Percentiles rank a stretch among this genome's conserved stretches.
phyloP scores from a whole-genome alignment of 192 early-diverging fungal species.

The Coemansia sp. region DNA sequence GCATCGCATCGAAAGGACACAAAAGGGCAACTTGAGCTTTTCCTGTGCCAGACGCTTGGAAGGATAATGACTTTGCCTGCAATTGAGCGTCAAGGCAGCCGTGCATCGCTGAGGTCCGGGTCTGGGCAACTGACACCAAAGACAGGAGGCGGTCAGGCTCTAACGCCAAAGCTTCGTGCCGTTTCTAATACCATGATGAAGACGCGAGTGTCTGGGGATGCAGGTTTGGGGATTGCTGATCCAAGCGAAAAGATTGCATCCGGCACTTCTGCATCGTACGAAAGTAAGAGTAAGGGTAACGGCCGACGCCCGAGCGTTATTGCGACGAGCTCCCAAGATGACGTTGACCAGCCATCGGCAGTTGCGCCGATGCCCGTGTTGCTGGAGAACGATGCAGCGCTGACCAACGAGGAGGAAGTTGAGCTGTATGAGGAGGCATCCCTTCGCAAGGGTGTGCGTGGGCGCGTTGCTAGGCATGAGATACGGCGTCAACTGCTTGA shows the following conservation, averaged over 20 bases:
- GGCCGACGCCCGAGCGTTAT: slow-evolving; percentile 24
- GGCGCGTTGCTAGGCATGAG: slow-evolving; percentile 66
- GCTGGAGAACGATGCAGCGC: slow-evolving; percentile 26
- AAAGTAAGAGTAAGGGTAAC: slow-evolving; percentile 1
- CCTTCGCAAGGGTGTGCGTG: slow-evolving; percentile 43
- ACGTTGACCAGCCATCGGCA: background rate
- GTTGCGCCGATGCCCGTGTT: slow-evolving; percentile 19
- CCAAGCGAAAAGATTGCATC: background rate
- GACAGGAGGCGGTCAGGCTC: slow-evolving; percentile 7
- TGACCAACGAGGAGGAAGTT: slow-evolving; percentile 40
- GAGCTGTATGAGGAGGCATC: slow-evolving; percentile 42
- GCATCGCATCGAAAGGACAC: slow-evolving; percentile 39
- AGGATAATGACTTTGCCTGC: slow-evolving; percentile 42
- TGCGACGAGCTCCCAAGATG: background rate
- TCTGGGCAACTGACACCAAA: slow-evolving; percentile 19
- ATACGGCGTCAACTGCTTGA: slow-evolving; percentile 86
- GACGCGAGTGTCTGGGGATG: slow-evolving; percentile 14
- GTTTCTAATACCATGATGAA: slow-evolving; percentile 1
- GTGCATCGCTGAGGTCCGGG: slow-evolving; percentile 20
- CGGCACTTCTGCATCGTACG: slow-evolving; percentile 1
- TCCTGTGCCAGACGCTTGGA: slow-evolving; percentile 49
- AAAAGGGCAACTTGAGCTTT: slow-evolving; percentile 53
- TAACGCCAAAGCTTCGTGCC: background rate
- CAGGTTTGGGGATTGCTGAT: slow-evolving; percentile 14
- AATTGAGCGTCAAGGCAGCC: slow-evolving; percentile 35